Evolutionary conservation across 306 rosid species (phyloP), one percentile per base, ranked within the genome.

Genomic region (Cicer bijugum): DNA sequence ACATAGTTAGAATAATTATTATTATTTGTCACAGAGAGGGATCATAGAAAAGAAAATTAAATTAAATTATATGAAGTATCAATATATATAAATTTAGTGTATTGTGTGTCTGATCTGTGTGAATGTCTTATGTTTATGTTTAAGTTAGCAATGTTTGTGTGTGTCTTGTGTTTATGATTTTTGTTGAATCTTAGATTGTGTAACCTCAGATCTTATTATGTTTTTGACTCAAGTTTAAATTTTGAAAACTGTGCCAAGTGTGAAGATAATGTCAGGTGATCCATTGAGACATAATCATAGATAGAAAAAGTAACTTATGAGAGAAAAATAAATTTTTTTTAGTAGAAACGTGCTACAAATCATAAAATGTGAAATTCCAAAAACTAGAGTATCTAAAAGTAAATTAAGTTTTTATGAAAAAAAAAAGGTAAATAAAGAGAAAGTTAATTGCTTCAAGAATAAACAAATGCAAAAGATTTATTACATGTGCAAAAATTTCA

Each of bases 371-470:
- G 61, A 77, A 72, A 66, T 58, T 51, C 55, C 63, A 23, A 72
- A 58, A 64, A 56, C 14, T 48, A 51, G 14, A 66, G 67, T 70
- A 35, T 65, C 51, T 60, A 62, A 40, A 28, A 38, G 28, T 23
- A 23, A 23, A 28, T 28, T 28, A 28, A 28, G 35, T 28, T 28
- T 28, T 28, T 28, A 28, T 28, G 28, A 1, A 23, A 1, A 23
- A 28, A 28, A 28, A 28, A 4, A 4, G 35, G 42, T 52, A 69
- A 55, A 42, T 12, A 3, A 63, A 16, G 15, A 48, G 47, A 69
- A 62, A 60, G 67, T 75, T 69, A 82, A 60, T 58, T 51, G n/a
- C 6, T 53, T 56, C 35, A 52, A 58, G 66, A 72, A 59, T 23
- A 45, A 43, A 15, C 12, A 66, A 28, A 28, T 28, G 35, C 5